Conservation (phyloP, 768 basidiomycete species). For the Hypholoma sublateritium region DNA sequence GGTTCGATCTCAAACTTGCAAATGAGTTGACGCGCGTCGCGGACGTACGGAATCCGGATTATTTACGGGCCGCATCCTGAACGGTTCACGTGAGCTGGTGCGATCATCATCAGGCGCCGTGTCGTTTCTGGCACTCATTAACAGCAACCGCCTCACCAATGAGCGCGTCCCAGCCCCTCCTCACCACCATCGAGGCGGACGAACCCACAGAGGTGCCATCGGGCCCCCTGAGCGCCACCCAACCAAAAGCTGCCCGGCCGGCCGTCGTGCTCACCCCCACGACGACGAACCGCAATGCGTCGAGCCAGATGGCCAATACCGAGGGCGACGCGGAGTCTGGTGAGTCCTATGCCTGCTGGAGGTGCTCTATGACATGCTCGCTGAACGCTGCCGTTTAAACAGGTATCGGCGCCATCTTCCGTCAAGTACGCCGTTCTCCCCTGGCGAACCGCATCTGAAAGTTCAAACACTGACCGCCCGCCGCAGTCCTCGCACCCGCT, state of each 20-base stretch:
- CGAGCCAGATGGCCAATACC: constrained; percentile 48
- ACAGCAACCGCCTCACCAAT: constrained; percentile 32
- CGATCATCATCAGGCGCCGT: background rate
- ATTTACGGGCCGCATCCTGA: too few relatives aligned
- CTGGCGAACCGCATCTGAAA: background rate
- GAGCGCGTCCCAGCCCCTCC: constrained; percentile 63
- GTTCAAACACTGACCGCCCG: constrained; percentile 9
- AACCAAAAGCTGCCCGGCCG: constrained; percentile 27
- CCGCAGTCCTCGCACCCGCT: constrained; percentile 78
- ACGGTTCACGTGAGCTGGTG: constrained; percentile 4
- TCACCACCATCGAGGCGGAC: constrained; percentile 88
- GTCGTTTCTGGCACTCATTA: constrained; percentile 1
- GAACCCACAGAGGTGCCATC: constrained; percentile 45
- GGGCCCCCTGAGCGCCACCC: constrained; percentile 30
- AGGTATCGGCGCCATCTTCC: constrained; percentile 77
- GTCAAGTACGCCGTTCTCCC: constrained; percentile 50
- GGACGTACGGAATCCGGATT: too few relatives aligned
- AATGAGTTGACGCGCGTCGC: too few relatives aligned
- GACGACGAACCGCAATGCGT: constrained; percentile 23
- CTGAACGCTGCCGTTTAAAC: background rate
- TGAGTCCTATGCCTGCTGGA: constrained; percentile 27
- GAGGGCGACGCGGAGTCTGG: constrained; percentile 78
- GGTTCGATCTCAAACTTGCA: too few relatives aligned
- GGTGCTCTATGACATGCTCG: background rate
- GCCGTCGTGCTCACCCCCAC: constrained; percentile 63